Conservation (phyloP, 129 eudicot species). For the Saussurea involucrata region DNA sequence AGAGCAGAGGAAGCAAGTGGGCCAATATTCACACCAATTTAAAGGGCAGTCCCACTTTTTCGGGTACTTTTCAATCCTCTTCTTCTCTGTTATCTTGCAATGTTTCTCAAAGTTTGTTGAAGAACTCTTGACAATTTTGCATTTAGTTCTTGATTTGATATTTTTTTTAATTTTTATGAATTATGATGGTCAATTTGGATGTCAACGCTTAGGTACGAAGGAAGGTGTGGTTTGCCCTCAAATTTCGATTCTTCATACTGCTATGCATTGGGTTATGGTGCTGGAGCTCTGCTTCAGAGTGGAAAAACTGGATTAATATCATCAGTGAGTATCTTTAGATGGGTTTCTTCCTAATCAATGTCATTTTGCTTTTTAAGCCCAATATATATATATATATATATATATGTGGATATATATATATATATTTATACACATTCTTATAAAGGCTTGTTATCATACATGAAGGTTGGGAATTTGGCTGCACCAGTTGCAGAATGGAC, state of each 20-base stretch:
- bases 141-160: not conserved
- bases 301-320: constrained; percentile 96
- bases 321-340: constrained; percentile 50
- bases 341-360: not conserved
- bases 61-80: constrained; percentile 49
- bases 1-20: constrained; percentile 70
- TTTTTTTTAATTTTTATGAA: not conserved
- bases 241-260: constrained; percentile 94
- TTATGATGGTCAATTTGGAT: constrained; percentile 7
- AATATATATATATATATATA: not conserved
- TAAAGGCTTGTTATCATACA: not conserved
- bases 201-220: constrained; percentile 59
- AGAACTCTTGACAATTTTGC: not conserved
- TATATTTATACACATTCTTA: not conserved
- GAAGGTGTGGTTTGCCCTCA: constrained; percentile 97
- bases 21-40: constrained; percentile 56
- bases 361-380: not conserved
- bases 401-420: no score
- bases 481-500: constrained; percentile 99
- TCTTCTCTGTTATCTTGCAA: not conserved
- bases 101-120: not conserved
- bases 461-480: constrained; percentile 89
- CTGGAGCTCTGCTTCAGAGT: constrained; percentile 91
- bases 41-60: constrained; percentile 96
- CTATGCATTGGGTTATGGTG: constrained; percentile 97